phyloP scores from a whole-genome alignment of 106 monocot species.

The Dioscorea dumetorum region DNA sequence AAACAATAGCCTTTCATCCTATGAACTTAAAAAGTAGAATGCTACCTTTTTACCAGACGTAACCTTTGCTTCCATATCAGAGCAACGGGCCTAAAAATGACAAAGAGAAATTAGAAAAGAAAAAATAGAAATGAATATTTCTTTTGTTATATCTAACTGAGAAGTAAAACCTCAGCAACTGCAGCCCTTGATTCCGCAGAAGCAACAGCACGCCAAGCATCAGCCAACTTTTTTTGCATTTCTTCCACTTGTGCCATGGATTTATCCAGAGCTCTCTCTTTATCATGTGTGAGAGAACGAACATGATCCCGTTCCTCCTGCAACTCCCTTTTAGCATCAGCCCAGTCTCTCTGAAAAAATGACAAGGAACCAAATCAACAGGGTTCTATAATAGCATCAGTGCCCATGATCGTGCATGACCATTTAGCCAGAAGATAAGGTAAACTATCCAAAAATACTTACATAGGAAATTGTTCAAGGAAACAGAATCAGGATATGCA shows the following conservation, averaged over 20 bases:
- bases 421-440: too few relatives aligned
- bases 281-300: conserved; percentile 53
- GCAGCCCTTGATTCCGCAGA: conserved; percentile 80
- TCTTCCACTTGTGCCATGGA: conserved; percentile 65
- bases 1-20: too few relatives aligned
- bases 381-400: too few relatives aligned
- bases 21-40: neutral
- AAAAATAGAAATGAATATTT: neutral
- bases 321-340: conserved; percentile 82
- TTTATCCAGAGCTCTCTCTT: conserved; percentile 45
- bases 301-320: conserved; percentile 80
- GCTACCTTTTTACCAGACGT: conserved; percentile 27
- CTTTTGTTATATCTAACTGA: neutral
- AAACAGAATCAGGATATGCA: too few relatives aligned
- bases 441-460: too few relatives aligned
- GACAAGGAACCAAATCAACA: neutral
- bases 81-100: conserved; percentile 53
- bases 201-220: conserved; percentile 73
- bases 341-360: conserved; percentile 66
- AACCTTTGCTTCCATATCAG: conserved; percentile 52
- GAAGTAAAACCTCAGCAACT: conserved; percentile 65
- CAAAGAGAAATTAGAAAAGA: too few relatives aligned
- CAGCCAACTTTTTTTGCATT: conserved; percentile 67
- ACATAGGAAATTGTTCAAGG: too few relatives aligned
- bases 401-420: too few relatives aligned